phyloP scores from a whole-genome alignment of 75 land plant species.

The Ceratopteris richardii region DNA sequence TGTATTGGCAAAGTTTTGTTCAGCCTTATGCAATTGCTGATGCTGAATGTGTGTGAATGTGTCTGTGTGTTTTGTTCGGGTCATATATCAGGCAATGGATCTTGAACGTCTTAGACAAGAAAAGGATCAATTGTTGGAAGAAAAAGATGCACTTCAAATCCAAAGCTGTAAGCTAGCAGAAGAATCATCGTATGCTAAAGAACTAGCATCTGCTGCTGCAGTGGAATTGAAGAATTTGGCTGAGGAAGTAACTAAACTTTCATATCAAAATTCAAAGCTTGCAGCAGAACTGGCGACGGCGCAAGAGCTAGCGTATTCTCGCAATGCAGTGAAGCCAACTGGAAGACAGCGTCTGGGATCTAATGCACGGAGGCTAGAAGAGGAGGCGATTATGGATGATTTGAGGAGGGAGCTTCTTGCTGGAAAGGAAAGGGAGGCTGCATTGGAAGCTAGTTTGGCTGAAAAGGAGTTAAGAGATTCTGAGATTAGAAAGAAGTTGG shows the following conservation, averaged over 20 bases:
- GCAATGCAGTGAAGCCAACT: slow-evolving; percentile 15
- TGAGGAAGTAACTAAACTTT: slow-evolving; percentile 69
- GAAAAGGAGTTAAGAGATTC: slow-evolving; percentile 42
- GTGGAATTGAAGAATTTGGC: slow-evolving; percentile 67
- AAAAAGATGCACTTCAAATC: slow-evolving; percentile 54
- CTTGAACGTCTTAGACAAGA: slow-evolving; percentile 61
- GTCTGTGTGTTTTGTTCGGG: too few species aligned
- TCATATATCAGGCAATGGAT: slow-evolving; percentile 36
- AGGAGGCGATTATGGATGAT: slow-evolving; percentile 18
- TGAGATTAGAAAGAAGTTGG: slow-evolving; percentile 37
- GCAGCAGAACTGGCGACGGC: slow-evolving; percentile 33
- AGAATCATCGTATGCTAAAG: slow-evolving; percentile 79
- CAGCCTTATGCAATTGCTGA: too few species aligned
- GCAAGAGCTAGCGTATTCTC: slow-evolving; percentile 31
- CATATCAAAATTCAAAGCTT: slow-evolving; percentile 60
- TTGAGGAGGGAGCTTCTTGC: slow-evolving; percentile 38
- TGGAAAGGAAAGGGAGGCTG: slow-evolving; percentile 42
- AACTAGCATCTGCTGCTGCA: slow-evolving; percentile 73
- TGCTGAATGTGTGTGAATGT: too few species aligned
- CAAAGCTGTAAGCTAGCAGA: slow-evolving; percentile 51
- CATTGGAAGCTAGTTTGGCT: slow-evolving; percentile 33
- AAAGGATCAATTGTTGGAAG: slow-evolving; percentile 42
- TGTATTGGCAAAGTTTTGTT: too few species aligned
- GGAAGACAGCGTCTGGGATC: neutral
- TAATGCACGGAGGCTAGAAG: slow-evolving; percentile 9